A percentile compares a stretch with the other conserved stretches of the same genome.
These are phyloP conservation scores for Naematelia aurantialba DNA, from an alignment of 768 basidiomycete genomes.

Conservation along the genomic window DNA sequence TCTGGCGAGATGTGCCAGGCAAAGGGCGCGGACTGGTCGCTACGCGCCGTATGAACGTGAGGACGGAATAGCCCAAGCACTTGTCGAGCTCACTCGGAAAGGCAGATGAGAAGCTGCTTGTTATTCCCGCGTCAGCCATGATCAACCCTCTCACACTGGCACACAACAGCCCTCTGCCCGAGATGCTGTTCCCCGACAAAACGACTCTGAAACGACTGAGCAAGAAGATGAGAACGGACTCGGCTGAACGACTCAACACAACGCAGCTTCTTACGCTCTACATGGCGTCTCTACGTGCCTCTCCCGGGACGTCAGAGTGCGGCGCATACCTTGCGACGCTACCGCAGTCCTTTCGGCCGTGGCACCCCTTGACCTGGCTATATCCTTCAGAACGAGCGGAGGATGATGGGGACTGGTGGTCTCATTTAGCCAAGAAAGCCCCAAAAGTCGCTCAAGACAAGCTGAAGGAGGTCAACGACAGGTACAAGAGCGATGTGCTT, in stretches of 20 bases:
- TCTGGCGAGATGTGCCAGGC: conserved; percentile 58
- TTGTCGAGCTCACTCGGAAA: conserved; percentile 24
- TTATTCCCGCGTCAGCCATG: conserved; percentile 65
- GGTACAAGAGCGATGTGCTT: conserved; percentile 38
- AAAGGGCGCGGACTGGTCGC: conserved; percentile 71
- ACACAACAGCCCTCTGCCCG: conserved; percentile 50
- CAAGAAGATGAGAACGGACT: neutral
- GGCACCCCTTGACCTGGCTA: conserved; percentile 77
- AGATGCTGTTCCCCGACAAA: conserved; percentile 20
- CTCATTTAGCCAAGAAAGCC: conserved; percentile 13
- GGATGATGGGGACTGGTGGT: conserved; percentile 43
- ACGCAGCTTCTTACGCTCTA: conserved; percentile 77
- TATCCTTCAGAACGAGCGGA: conserved; percentile 10
- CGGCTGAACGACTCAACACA: conserved; percentile 46
- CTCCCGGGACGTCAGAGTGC: conserved; percentile 55
- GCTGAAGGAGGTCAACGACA: conserved; percentile 35
- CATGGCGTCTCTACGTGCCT: conserved; percentile 63
- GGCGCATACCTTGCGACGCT: conserved; percentile 66
- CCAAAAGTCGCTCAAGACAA: conserved; percentile 23
- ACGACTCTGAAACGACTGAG: neutral
- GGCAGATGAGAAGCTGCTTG: conserved; percentile 62
- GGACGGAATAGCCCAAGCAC: conserved; percentile 20
- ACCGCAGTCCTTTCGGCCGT: conserved; percentile 64
- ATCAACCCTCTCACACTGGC: conserved; percentile 68
- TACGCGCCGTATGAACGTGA: conserved; percentile 52